Percentiles rank a stretch among this genome's conserved stretches.
phyloP scores from a whole-genome alignment of 2,329 filamentous ascomycete genomes.

The Talaromyces piceae region DNA sequence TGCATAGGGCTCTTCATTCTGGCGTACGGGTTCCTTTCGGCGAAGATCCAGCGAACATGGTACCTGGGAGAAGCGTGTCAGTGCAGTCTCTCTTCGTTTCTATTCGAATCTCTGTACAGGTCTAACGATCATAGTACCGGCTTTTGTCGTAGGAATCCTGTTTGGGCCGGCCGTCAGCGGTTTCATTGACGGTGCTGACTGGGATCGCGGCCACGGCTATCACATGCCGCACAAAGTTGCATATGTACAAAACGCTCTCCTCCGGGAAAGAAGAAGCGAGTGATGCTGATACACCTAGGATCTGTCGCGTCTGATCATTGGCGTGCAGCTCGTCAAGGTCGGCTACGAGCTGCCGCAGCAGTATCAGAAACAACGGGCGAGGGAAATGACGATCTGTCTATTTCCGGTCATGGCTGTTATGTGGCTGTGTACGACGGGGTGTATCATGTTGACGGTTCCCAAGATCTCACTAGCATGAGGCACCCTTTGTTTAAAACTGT shows the following conservation, averaged over 20 bases:
- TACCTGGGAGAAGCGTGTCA: slow-evolving; percentile 35
- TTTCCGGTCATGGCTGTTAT: slow-evolving; percentile 56
- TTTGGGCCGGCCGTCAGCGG: slow-evolving; percentile 50
- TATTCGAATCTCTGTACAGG: slow-evolving; percentile 1
- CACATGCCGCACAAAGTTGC: slow-evolving; percentile 32
- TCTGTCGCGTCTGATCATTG: slow-evolving; percentile 53
- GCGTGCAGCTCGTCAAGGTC: slow-evolving; percentile 56
- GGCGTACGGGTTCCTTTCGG: slow-evolving; percentile 26
- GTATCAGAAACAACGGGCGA: slow-evolving; percentile 45
- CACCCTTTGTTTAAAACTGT: too few relatives aligned
- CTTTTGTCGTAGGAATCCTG: slow-evolving; percentile 47
- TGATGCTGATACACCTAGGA: slow-evolving; percentile 25
- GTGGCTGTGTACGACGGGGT: slow-evolving; percentile 53
- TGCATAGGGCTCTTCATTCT: slow-evolving; percentile 26
- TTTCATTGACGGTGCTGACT: slow-evolving; percentile 41
- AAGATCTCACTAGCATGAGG: slow-evolving; percentile 43
- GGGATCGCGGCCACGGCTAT: slow-evolving; percentile 26
- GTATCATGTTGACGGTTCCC: slow-evolving; percentile 49
- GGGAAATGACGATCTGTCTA: slow-evolving; percentile 49
- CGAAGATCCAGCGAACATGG: slow-evolving; percentile 32
- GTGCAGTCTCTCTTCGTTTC: slow-evolving; percentile 7
- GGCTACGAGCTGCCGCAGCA: slow-evolving; percentile 55
- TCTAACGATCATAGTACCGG: slow-evolving; percentile 41
- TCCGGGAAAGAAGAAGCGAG: background rate
- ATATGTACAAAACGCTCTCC: slow-evolving; percentile 24